Base-by-base conservation (phyloP, 192 early-diverging fungal species). In the Entomortierella chlamydospora region DNA sequence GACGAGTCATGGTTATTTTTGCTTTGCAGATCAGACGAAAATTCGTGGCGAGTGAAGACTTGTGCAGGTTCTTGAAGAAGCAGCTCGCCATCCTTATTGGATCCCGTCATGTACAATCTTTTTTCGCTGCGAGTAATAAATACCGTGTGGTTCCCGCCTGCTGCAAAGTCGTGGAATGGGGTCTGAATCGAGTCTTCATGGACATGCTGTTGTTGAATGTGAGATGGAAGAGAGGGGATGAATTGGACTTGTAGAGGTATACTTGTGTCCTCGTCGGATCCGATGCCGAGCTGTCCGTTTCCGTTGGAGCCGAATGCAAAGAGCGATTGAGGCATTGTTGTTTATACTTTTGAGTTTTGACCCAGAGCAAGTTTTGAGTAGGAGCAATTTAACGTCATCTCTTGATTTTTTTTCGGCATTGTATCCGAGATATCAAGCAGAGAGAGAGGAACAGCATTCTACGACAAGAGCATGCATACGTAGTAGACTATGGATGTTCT, bases 111-210 rank as follows among this genome's bases (percentile, higher is more conserved):
- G 57, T 76, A 82, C 42, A 91, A 49, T 12, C 18, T 23, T 22
- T 39, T 42, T 1, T 57, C 81, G 11, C 53, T 26, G 12, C 26
- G 39, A 2, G 84, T 83, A 20, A 90, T 71, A 17, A 89, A n/a
- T 1, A 87, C 88, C 2, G 90, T 81, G 68, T 93, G 92, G 67
- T 93, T 93, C 4, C 90, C 87, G n/a, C 92, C 92, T n/a, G 89
- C 87, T 10, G 82, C 50, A 50, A 91, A 82, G 29, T 56, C 56
- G 17, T 51, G 58, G 26, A 83, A 74, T 56, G 77, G 71, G 9
- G 58, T 34, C 34, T 51, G 50, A 56, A 9, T 57, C 25, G 34
- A 13, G 50, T 31, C 12, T n/a, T 29, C 2, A 17, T 31, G 26
- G 29, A 17, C 29, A 53, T 37, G 49, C 33, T 47, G 61, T 37